A percentile compares a stretch with the other conserved stretches of the same genome.
phyloP scores from a whole-genome alignment of 768 basidiomycete genomes.

The Gautieria morchelliformis region DNA sequence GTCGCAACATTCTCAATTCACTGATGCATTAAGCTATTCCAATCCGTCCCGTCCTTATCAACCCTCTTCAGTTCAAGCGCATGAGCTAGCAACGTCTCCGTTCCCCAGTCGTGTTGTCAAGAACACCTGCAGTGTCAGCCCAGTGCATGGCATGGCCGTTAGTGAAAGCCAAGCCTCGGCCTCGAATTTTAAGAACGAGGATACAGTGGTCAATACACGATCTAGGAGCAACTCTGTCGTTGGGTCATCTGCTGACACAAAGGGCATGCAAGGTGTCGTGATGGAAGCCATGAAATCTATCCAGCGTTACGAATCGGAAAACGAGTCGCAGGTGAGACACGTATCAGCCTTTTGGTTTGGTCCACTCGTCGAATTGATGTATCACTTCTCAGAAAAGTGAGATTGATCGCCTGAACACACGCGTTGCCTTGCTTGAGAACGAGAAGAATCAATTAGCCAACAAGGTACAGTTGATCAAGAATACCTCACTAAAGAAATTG shows the following conservation, averaged over 20 bases:
- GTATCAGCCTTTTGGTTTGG: background rate
- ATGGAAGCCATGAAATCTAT: conserved; percentile 8
- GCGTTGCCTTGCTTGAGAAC: background rate
- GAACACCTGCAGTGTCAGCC: background rate
- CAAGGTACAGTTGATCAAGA: background rate
- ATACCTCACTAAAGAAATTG: background rate
- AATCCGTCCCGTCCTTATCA: background rate
- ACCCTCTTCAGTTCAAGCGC: background rate
- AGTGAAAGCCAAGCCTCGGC: background rate
- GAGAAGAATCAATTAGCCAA: background rate
- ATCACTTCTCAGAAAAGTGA: background rate
- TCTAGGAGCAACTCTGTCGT: background rate
- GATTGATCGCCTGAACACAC: background rate
- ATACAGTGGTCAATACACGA: background rate
- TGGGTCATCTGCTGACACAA: background rate
- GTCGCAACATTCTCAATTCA: background rate
- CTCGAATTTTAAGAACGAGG: background rate
- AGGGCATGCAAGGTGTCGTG: conserved; percentile 7
- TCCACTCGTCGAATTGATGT: background rate
- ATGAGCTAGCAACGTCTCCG: background rate
- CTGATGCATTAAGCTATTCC: background rate
- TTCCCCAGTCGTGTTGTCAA: background rate
- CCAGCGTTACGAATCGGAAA: conserved; percentile 5
- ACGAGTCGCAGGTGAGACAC: conserved; percentile 1
- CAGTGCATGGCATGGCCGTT: background rate